Percentiles rank a stretch among this genome's conserved stretches.
These are phyloP conservation scores for Beauveria varroae DNA, from an alignment of 2,329 filamentous ascomycete genomes.

Conservation along the genomic window DNA sequence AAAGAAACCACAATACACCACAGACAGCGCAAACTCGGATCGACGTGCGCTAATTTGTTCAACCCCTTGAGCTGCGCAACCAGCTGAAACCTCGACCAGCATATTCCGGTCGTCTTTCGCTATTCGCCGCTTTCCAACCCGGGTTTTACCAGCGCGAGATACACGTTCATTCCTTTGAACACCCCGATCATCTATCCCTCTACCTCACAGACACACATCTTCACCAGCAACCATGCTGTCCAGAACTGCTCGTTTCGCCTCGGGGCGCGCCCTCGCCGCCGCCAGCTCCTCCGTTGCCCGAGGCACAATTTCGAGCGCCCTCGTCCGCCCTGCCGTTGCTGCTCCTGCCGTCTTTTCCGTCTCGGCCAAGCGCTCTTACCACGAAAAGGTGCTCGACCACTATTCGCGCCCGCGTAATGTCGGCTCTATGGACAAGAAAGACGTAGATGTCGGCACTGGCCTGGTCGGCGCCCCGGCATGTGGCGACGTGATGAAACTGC, in stretches of 20 bases:
- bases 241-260: slow-evolving; percentile 35
- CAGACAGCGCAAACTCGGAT: neutral
- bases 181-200: slow-evolving; percentile 1
- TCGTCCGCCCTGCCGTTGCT: slow-evolving; percentile 32
- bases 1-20: neutral
- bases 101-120: slow-evolving; percentile 9
- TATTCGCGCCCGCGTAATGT: slow-evolving; percentile 48
- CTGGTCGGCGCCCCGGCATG: slow-evolving; percentile 85
- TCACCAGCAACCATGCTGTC: slow-evolving; percentile 35
- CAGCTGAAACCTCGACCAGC: slow-evolving; percentile 2
- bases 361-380: slow-evolving; percentile 38
- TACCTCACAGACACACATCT: neutral
- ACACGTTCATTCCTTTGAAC: slow-evolving; percentile 4
- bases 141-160: neutral
- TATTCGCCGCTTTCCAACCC: slow-evolving; percentile 10
- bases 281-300: slow-evolving; percentile 26
- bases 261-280: slow-evolving; percentile 35
- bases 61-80: slow-evolving; percentile 7
- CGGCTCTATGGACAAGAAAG: slow-evolving; percentile 60
- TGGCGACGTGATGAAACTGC: slow-evolving; percentile 79
- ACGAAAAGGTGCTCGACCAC: slow-evolving; percentile 46
- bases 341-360: slow-evolving; percentile 32
- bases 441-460: slow-evolving; percentile 78
- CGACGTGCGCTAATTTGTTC: slow-evolving; percentile 4
- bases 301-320: slow-evolving; percentile 20